These are phyloP conservation scores for Nosema muscidifuracis DNA, from an alignment of 371 early-diverging fungal species.

Conservation along the genomic window DNA sequence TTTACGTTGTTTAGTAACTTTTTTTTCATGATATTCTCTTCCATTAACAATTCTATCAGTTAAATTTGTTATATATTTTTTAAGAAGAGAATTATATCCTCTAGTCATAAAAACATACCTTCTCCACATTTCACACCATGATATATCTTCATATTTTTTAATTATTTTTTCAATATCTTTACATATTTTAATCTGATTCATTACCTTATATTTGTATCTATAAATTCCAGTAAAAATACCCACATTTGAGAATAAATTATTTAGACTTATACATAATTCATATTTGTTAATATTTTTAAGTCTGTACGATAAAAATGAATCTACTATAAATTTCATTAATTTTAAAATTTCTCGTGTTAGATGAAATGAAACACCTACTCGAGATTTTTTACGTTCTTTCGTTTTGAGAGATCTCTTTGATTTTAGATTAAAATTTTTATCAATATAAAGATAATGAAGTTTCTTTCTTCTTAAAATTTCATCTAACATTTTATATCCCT, in stretches of 20 bases:
- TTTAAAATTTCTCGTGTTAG: conserved; percentile 84
- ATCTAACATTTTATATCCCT: conserved; percentile 94
- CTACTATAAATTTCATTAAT: conserved; percentile 88
- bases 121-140: conserved; percentile 98
- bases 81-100: conserved; percentile 87
- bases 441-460: conserved; percentile 89
- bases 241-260: conserved; percentile 94
- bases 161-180: conserved; percentile 48
- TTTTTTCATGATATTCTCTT: conserved; percentile 69
- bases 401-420: conserved; percentile 92
- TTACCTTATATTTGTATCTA: conserved; percentile 93
- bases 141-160: conserved; percentile 47
- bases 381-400: conserved; percentile 95
- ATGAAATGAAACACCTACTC: conserved; percentile 95
- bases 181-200: conserved; percentile 87
- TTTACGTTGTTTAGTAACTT: conserved; percentile 77
- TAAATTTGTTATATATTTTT: conserved; percentile 90
- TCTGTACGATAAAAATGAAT: conserved; percentile 83
- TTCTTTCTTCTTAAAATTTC: conserved; percentile 83
- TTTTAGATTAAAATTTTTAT: conserved; percentile 94
- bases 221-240: conserved; percentile 98
- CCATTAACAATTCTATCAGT: conserved; percentile 94
- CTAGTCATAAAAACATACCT: conserved; percentile 97
- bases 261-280: conserved; percentile 88
- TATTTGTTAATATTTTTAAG: conserved; percentile 63